A percentile compares a stretch with the other conserved stretches of the same genome.
Evolutionary conservation across 2,329 filamentous ascomycete genomes (phyloP).

Genomic region (Sporothrix pallida): DNA sequence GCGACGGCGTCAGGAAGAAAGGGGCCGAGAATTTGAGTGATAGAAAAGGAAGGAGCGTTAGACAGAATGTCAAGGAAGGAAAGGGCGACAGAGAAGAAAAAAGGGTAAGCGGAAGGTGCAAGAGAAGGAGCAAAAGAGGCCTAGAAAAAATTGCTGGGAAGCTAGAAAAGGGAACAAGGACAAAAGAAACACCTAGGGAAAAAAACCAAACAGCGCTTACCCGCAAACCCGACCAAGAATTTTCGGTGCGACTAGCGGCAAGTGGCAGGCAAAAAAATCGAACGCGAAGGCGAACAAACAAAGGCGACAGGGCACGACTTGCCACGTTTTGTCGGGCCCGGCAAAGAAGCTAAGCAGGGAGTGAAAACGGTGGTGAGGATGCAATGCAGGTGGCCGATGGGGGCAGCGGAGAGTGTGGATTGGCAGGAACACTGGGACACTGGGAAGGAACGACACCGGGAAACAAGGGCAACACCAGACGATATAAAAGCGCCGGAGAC

Average conservation of each 20-base stretch:
- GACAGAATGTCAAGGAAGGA: neutral
- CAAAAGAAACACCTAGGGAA: neutral
- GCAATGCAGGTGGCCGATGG: constrained; percentile 2
- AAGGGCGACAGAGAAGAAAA: neutral
- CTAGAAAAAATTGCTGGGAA: neutral
- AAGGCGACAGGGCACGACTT: constrained; percentile 1
- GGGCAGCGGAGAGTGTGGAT: constrained; percentile 11
- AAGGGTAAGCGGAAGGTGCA: neutral
- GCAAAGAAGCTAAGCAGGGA: constrained; percentile 25
- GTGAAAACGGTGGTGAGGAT: constrained; percentile 23
- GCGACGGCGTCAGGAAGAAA: neutral
- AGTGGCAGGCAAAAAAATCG: constrained; percentile 29
- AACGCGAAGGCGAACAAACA: constrained; percentile 28
- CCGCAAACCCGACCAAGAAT: constrained; percentile 27
- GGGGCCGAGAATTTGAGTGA: neutral
- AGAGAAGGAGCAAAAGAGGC: neutral
- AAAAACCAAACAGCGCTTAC: constrained; percentile 24
- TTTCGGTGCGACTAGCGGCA: constrained; percentile 29
- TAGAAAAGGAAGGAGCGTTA: neutral
- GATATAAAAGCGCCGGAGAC: neutral
- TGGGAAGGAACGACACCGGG: neutral
- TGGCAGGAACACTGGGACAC: constrained; percentile 4
- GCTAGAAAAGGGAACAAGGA: neutral
- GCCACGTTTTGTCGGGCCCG: constrained; percentile 28
- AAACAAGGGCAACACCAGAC: constrained; percentile 1